These are phyloP conservation scores for Polygonum aviculare DNA, from an alignment of 148 eudicot genomes.

Conservation along the genomic window DNA sequence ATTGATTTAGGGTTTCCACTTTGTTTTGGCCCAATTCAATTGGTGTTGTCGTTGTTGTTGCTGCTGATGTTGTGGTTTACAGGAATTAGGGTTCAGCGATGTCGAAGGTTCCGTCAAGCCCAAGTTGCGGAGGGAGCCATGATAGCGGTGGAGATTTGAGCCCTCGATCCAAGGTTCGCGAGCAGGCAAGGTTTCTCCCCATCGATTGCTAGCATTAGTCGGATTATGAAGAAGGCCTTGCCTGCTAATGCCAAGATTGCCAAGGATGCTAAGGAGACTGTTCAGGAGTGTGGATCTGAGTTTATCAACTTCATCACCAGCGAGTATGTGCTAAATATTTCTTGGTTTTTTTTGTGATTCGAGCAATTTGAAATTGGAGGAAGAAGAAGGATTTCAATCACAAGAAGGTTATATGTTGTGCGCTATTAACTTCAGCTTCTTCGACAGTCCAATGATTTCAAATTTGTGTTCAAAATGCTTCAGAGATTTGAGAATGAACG, in stretches of 20 bases:
- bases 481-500: too few relatives aligned
- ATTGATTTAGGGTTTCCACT: not conserved
- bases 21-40: not conserved
- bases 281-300: constrained; percentile 42
- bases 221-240: constrained; percentile 41
- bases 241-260: constrained; percentile 44
- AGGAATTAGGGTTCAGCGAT: constrained; percentile 16
- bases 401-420: too few relatives aligned
- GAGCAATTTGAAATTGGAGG: not conserved
- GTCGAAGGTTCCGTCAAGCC: constrained; percentile 34
- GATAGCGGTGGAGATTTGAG: constrained; percentile 35
- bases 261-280: constrained; percentile 41
- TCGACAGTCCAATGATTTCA: too few relatives aligned
- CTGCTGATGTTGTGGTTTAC: not conserved
- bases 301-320: constrained; percentile 41
- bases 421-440: too few relatives aligned
- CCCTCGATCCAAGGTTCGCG: constrained; percentile 28
- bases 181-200: constrained; percentile 34
- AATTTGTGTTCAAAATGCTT: too few relatives aligned
- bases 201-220: constrained; percentile 29
- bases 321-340: constrained; percentile 20
- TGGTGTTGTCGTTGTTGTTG: not conserved
- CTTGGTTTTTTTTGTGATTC: not conserved
- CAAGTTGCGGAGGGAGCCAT: constrained; percentile 32
- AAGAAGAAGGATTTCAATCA: too few relatives aligned